Evolutionary conservation across 2,329 filamentous ascomycete genomes (phyloP).

Genomic region (Cladosporium oxysporum): DNA sequence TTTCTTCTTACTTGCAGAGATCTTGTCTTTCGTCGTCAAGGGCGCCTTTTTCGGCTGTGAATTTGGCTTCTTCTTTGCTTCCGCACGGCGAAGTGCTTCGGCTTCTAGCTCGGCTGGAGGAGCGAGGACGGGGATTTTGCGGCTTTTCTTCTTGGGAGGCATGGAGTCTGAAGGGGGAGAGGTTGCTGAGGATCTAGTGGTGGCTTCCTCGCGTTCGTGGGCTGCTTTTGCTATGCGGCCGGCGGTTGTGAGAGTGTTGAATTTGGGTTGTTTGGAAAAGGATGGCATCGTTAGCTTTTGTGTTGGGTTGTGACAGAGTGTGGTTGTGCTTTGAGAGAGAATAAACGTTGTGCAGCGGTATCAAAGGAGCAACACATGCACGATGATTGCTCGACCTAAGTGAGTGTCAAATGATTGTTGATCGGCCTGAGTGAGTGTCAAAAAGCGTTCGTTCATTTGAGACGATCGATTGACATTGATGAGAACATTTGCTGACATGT

Average conservation of each 20-base stretch:
- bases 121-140: neutral
- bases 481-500: neutral
- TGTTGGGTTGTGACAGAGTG: no score
- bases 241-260: constrained; percentile 21
- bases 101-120: constrained; percentile 5
- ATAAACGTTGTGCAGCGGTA: neutral
- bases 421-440: neutral
- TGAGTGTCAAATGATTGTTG: no score
- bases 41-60: neutral
- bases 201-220: neutral
- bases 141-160: constrained; percentile 9
- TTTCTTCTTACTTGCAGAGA: neutral
- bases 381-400: no score
- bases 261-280: no score
- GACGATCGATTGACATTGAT: neutral
- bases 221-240: constrained; percentile 21
- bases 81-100: constrained; percentile 6
- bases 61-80: constrained; percentile 1
- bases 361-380: neutral
- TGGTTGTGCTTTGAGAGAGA: no score
- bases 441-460: neutral
- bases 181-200: neutral
- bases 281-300: neutral
- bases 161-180: neutral
- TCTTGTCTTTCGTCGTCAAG: neutral